These are phyloP conservation scores for Dothideomycetes sp. DNA, from an alignment of 2,329 filamentous ascomycete species.

Conservation along the genomic window DNA sequence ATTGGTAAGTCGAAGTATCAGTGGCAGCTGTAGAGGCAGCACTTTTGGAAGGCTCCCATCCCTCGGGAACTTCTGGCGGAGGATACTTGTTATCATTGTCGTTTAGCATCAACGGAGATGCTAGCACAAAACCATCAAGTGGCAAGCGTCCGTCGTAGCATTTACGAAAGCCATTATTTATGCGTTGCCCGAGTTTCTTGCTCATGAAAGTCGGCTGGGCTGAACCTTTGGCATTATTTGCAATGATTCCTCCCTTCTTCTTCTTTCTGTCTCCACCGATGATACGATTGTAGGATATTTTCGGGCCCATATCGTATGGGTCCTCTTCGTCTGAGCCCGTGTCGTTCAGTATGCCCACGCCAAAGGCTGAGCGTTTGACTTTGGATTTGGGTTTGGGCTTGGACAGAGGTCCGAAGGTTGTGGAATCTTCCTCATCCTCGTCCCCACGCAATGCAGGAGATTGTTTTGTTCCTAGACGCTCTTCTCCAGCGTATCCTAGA, in stretches of 20 bases:
- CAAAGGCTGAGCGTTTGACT: conserved; percentile 63
- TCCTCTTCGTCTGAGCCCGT: conserved; percentile 93
- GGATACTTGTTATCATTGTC: conserved; percentile 46
- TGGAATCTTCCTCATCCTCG: conserved; percentile 27
- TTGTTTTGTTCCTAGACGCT: conserved; percentile 32
- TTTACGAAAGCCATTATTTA: conserved; percentile 48
- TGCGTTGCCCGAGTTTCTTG: conserved; percentile 44
- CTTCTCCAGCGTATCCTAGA: conserved; percentile 56
- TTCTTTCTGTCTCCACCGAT: conserved; percentile 78
- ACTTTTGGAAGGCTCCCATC: conserved; percentile 58
- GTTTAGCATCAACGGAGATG: conserved; percentile 35
- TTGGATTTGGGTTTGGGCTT: conserved; percentile 33
- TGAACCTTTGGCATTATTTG: conserved; percentile 17
- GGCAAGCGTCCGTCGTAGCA: conserved; percentile 79
- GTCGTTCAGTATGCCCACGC: conserved; percentile 83
- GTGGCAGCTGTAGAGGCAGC: conserved; percentile 18
- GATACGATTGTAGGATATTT: conserved; percentile 74
- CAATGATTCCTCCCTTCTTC: conserved; percentile 38
- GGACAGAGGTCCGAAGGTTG: conserved; percentile 23
- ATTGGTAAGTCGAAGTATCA: conserved; percentile 41
- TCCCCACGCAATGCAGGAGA: conserved; percentile 18
- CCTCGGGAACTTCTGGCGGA: conserved; percentile 59
- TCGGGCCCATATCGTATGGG: conserved; percentile 83
- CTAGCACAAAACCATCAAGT: conserved; percentile 69
- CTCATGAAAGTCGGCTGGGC: conserved; percentile 63